Base-by-base conservation (phyloP, 2,329 filamentous ascomycete species). In the Aspergillus terreus region DNA sequence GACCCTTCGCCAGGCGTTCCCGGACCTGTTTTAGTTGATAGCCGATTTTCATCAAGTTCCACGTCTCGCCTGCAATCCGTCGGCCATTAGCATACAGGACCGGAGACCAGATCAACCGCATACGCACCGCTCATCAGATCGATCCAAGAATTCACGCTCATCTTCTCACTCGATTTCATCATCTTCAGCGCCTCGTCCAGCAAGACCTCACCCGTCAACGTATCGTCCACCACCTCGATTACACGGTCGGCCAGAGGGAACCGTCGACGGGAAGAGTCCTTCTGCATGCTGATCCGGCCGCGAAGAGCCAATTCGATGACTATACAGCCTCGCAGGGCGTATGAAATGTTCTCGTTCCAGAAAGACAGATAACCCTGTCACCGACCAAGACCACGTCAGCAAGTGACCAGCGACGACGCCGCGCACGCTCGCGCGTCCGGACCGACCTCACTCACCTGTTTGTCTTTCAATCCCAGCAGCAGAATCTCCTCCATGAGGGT, bases 321-420 rank as follows among this genome's bases (percentile, higher is more conserved):
- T 71, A 99, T 99, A 76, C 94, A 99, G 69, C 94, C 94, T 71
- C 94, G 86, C 57, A 99, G 82, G 59, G 94, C 94, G 72, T 99
- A 99, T 54, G 92, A 96, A 68, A 99, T 99, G 77, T 99, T 99
- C 76, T 99, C 94, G 76, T 99, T 99, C 94, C 94, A 99, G 76
- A 99, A 99, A 27, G 92, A 97, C 58, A 99, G 85, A 70, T 99
- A 97, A 60, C 94, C 94, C 91, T 96, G 69, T 48, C 33, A 17
- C 54, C 49, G 11, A 36, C 52, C 32, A 42, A 47, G 40, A 42
- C 40, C 46, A 40, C 23, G 57, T 69, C 57, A 68, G 64, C 57
- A 44, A 52, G 51, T 49, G 50, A 36, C 19, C 30, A 32, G 27
- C 41, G 52, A 47, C 12, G 7, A 23, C 21, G 27, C 41, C 21